Base-by-base conservation (phyloP, 2,329 filamentous ascomycete species). In the Nemania serpens region DNA sequence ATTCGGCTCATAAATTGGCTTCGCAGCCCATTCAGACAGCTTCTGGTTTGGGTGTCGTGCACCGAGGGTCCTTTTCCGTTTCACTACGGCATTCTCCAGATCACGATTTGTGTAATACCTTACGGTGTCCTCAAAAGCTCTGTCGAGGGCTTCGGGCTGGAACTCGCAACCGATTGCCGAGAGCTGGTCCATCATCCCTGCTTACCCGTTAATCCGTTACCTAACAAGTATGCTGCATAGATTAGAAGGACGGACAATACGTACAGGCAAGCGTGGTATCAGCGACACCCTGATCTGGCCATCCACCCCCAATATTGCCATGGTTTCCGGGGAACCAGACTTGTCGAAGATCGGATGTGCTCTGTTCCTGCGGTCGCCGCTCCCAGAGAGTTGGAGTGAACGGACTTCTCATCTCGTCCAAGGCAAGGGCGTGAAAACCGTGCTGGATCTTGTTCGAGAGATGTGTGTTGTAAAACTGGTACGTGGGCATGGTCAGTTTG, bases 241-340 rank as follows among this genome's bases (percentile, higher is more conserved):
- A 15, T 12, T 58, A 20, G 9, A 17, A 37, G 20, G 7, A 9
- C 17, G 15, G 25, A 17, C 2, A 46, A 43, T 52, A 71, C 73
- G 64, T 39, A 74, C 74, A 76, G 10, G 75, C 74, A 60, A 77
- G 69, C 7, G 75, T 69, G 59, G 73, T 74, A 58, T 76, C 69
- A 52, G 74, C 71, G 12, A 76, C 65, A 15, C 79, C 79, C 61
- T 82, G 77, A 49, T 84, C 81, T 5, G 75, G 71, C 84, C 84
- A 89, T 2, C 89, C 88, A 34, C 89, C 89, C 4, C 89, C 89
- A 48, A 90, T 85, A 67, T 91, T 89, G 11, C 81, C 85, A 70
- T 93, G 90, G 51, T 83, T 85, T 6, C 89, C 89, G 0, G 89
- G 86, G 68, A 93, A 92, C 86, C 86, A 88, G 12, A 82, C 79